phyloP scores from a whole-genome alignment of 192 early-diverging fungal species.

The Coemansia sp. region DNA sequence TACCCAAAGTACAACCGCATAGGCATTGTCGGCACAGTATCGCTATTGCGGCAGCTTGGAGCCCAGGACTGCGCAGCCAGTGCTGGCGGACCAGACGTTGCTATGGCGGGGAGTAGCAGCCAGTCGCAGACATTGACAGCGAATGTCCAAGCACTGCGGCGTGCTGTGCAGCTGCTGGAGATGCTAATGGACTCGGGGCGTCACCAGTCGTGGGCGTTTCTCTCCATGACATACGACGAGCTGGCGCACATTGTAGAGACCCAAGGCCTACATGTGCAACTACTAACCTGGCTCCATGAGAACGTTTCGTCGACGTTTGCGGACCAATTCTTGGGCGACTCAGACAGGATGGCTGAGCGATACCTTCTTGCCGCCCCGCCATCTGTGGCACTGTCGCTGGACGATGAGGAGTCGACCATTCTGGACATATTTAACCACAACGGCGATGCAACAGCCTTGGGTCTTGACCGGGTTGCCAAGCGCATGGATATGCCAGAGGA shows the following conservation, averaged over 20 bases:
- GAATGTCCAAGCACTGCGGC: slow-evolving; percentile 51
- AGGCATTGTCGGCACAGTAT: slow-evolving; percentile 71
- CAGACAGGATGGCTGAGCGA: slow-evolving; percentile 26
- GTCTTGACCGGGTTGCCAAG: slow-evolving; percentile 55
- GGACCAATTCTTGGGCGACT: slow-evolving; percentile 60
- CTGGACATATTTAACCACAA: slow-evolving; percentile 50
- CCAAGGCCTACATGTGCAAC: slow-evolving; percentile 55
- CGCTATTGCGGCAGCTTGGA: slow-evolving; percentile 66
- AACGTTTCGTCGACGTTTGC: slow-evolving; percentile 65
- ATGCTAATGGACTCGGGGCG: slow-evolving; percentile 57
- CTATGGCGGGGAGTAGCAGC: slow-evolving; percentile 20
- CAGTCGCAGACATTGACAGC: slow-evolving; percentile 34
- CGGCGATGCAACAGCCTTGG: slow-evolving; percentile 17
- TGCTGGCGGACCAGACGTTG: neutral
- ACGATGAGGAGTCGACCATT: slow-evolving; percentile 35
- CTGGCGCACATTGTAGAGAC: slow-evolving; percentile 66
- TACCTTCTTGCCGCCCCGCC: slow-evolving; percentile 15
- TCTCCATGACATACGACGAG: slow-evolving; percentile 74
- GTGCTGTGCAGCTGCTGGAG: slow-evolving; percentile 62
- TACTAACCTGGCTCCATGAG: slow-evolving; percentile 71
- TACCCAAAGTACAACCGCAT: slow-evolving; percentile 67
- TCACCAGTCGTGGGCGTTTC: slow-evolving; percentile 62
- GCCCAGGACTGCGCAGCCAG: slow-evolving; percentile 15
- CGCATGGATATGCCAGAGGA: neutral
- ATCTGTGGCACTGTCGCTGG: slow-evolving; percentile 29